Percentiles rank a stretch among this genome's conserved stretches.
phyloP scores from a whole-genome alignment of 257 asterid genomes.

The Scutellaria barbata region DNA sequence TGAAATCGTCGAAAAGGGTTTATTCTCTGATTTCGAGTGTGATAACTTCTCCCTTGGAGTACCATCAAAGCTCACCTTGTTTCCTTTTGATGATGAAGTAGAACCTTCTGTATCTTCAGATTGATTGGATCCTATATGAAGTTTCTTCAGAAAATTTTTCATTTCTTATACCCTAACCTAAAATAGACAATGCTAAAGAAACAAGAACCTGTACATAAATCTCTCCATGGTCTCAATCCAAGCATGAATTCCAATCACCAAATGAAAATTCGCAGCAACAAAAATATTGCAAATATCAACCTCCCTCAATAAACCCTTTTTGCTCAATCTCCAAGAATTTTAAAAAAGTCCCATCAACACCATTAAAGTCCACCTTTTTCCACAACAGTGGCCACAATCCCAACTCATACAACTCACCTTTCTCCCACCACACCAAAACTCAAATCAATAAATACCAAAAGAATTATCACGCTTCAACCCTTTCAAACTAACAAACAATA shows the following conservation, averaged over 20 bases:
- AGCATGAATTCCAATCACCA: constrained; percentile 50
- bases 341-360: constrained; percentile 44
- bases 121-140: constrained; percentile 77
- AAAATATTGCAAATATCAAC: constrained; percentile 27
- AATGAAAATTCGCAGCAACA: constrained; percentile 34
- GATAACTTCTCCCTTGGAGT: constrained; percentile 56
- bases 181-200: constrained; percentile 56
- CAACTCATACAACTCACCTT: constrained; percentile 30
- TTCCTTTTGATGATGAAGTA: constrained; percentile 61
- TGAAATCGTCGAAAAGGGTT: constrained; percentile 77
- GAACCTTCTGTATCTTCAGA: constrained; percentile 78
- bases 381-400: constrained; percentile 42
- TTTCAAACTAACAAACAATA: constrained; percentile 29
- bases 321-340: constrained; percentile 49
- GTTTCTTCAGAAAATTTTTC: constrained; percentile 85
- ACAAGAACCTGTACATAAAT: constrained; percentile 48
- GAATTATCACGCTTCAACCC: constrained; percentile 40
- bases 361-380: constrained; percentile 18
- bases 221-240: constrained; percentile 61
- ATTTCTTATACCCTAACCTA: constrained; percentile 48
- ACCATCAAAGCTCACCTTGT: constrained; percentile 50
- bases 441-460: constrained; percentile 39
- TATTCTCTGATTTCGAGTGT: constrained; percentile 67
- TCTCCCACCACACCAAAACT: constrained; percentile 33
- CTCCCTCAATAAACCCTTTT: constrained; percentile 43